Percentiles rank a stretch among this genome's conserved stretches.
These are phyloP conservation scores for Fusarium sp. DNA, from an alignment of 2,329 filamentous ascomycete species.

Conservation along the genomic window DNA sequence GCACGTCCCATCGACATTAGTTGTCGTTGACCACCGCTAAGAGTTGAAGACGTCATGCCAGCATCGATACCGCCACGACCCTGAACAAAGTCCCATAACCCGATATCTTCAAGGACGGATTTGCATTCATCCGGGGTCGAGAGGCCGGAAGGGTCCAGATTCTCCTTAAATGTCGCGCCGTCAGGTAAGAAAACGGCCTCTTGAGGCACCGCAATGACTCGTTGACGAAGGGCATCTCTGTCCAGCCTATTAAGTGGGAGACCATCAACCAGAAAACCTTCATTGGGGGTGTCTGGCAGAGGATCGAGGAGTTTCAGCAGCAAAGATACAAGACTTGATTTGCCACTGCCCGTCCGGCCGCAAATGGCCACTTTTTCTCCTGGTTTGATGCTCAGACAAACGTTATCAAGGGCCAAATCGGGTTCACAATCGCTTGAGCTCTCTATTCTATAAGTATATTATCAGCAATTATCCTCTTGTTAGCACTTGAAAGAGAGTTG, in stretches of 20 bases:
- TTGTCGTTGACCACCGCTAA: conserved; percentile 69
- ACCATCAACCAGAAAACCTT: conserved; percentile 53
- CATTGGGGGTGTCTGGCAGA: conserved; percentile 24
- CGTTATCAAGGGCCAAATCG: conserved; percentile 39
- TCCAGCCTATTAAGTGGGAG: conserved; percentile 50
- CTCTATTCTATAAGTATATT: not conserved
- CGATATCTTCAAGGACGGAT: conserved; percentile 46
- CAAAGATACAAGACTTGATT: conserved; percentile 54
- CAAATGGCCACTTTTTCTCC: conserved; percentile 50
- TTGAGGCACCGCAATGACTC: conserved; percentile 62
- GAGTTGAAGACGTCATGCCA: conserved; percentile 55
- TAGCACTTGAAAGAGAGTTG: conserved; percentile 16
- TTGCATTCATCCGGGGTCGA: conserved; percentile 47
- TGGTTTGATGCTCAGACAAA: conserved; percentile 42
- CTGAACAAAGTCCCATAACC: conserved; percentile 46
- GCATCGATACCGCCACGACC: conserved; percentile 47
- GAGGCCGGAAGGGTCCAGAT: conserved; percentile 53
- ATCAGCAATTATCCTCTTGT: no score
- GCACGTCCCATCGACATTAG: conserved; percentile 70
- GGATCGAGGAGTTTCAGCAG: conserved; percentile 56
- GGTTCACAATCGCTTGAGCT: not conserved
- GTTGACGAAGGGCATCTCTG: conserved; percentile 54
- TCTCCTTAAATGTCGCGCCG: conserved; percentile 50
- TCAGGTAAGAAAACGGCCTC: conserved; percentile 62
- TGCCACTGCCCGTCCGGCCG: conserved; percentile 53